Percentiles rank a stretch among this genome's conserved stretches.
Conservation (phyloP, 164 flowering plant genomes). For the Tetracentron sinense region DNA sequence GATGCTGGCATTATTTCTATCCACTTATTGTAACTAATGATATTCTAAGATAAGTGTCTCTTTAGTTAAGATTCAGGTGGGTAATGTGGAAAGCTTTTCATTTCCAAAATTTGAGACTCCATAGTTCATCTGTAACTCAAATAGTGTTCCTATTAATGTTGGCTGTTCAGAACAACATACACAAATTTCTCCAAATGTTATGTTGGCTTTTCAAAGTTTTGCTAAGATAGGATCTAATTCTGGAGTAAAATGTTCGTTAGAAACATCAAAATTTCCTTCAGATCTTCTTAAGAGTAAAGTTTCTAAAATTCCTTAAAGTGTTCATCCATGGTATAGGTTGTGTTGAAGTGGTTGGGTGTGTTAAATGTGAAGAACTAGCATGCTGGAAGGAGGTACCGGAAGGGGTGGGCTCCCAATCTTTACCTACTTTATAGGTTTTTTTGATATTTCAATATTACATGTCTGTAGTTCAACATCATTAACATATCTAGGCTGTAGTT, state of each 20-base stretch:
- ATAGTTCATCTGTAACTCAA: no score
- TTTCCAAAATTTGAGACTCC: no score
- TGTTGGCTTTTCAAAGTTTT: no score
- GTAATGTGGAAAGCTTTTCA: no score
- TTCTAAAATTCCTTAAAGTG: neutral
- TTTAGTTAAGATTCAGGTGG: no score
- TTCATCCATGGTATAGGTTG: conserved; percentile 47
- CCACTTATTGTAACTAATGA: no score
- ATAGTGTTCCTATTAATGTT: no score
- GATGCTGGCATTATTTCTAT: no score
- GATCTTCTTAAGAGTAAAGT: neutral
- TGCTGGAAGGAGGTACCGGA: conserved; percentile 72
- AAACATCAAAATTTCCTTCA: neutral
- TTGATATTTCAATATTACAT: neutral
- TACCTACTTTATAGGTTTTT: conserved; percentile 1
- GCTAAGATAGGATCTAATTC: neutral
- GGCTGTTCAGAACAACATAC: no score
- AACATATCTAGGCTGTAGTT: neutral
- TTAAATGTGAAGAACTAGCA: conserved; percentile 65
- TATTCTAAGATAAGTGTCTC: no score
- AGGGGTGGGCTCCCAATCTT: conserved; percentile 46
- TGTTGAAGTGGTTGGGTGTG: conserved; percentile 84
- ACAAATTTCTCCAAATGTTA: no score
- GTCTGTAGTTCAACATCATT: neutral
- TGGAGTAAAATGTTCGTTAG: no score